Evolutionary conservation across 768 basidiomycete species (phyloP).

Genomic region (Tylopilus sp.): DNA sequence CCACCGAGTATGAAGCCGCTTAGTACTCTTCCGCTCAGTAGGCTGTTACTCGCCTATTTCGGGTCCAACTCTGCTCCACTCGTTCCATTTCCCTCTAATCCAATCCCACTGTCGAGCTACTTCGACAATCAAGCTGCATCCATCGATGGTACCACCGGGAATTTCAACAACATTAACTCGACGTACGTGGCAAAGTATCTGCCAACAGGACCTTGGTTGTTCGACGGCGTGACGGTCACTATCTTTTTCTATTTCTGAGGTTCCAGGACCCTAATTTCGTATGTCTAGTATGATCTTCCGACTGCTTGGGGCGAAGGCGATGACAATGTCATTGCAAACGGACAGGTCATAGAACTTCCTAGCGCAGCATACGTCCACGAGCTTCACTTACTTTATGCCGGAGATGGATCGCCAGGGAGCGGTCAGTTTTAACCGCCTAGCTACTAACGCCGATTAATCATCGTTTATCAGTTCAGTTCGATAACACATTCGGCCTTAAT

Average conservation of each 20-base stretch:
- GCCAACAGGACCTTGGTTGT: conserved; percentile 37
- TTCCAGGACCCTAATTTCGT: not conserved
- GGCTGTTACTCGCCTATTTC: conserved; percentile 17
- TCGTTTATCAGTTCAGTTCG: conserved; percentile 26
- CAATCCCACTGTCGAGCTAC: conserved; percentile 28
- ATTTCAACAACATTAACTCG: conserved; percentile 39
- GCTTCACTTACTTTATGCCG: conserved; percentile 47
- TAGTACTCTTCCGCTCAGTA: conserved; percentile 18
- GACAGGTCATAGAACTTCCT: conserved; percentile 38
- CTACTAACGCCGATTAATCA: not conserved
- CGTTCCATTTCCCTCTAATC: conserved; percentile 30
- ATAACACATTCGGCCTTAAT: conserved; percentile 34
- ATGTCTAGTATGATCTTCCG: conserved; percentile 41
- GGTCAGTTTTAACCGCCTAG: conserved; percentile 20
- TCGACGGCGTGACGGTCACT: conserved; percentile 40
- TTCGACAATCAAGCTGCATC: conserved; percentile 46
- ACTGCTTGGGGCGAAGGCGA: conserved; percentile 34
- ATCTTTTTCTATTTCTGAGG: not conserved
- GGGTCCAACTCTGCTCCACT: conserved; percentile 10
- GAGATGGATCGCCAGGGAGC: conserved; percentile 35
- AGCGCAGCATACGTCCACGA: conserved; percentile 39
- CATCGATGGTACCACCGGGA: conserved; percentile 33
- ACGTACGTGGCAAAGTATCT: conserved; percentile 42
- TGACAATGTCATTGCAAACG: conserved; percentile 46
- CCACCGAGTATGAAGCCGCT: conserved; percentile 2